Conservation (phyloP, 2,329 filamentous ascomycete genomes). For the Coleophoma eucalyptorum region DNA sequence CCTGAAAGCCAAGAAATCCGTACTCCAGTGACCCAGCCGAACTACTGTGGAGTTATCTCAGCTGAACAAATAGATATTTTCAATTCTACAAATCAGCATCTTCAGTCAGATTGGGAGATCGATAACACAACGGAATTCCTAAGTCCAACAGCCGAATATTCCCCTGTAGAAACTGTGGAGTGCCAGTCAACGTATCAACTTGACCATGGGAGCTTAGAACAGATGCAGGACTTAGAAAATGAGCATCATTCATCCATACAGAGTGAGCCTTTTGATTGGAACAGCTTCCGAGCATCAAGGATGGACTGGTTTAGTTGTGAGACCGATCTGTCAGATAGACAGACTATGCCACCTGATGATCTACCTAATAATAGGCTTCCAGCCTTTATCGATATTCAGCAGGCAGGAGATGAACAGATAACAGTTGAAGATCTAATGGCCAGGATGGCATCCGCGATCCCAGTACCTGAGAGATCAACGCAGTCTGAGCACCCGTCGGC, state of each 20-base stretch:
- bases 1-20: not conserved
- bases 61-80: not conserved
- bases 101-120: not conserved
- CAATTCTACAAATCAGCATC: not conserved
- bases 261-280: not conserved
- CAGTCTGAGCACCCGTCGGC: not conserved
- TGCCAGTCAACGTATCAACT: not conserved
- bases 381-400: not conserved
- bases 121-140: not conserved
- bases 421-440: not conserved
- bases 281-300: not conserved
- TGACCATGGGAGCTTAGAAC: not conserved
- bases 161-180: not conserved
- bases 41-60: not conserved
- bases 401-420: not conserved
- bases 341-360: conserved; percentile 1
- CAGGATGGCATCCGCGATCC: not conserved
- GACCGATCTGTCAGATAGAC: not conserved
- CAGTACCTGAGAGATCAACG: not conserved
- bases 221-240: not conserved
- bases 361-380: not conserved
- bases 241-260: not conserved
- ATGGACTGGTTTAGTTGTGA: not conserved
- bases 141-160: not conserved
- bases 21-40: not conserved